Conservation (phyloP, 2,329 filamentous ascomycete genomes). For the Colletotrichum sublineola region DNA sequence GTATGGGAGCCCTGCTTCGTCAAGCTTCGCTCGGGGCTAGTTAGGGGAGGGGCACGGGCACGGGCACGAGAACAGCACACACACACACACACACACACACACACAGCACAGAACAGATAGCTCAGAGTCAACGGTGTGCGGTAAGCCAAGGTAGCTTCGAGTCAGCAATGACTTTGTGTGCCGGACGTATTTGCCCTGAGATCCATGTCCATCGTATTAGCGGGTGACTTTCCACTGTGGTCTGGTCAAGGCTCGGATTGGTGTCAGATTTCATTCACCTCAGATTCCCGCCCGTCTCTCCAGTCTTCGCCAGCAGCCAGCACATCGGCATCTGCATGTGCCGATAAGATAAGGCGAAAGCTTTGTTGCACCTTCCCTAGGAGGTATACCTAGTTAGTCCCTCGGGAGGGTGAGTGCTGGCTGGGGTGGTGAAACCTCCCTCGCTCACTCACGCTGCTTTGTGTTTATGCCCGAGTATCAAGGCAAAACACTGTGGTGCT, state of each 20-base stretch:
- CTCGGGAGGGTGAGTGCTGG: conserved; percentile 7
- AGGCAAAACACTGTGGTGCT: not conserved
- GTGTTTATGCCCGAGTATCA: conserved; percentile 22
- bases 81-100: not conserved
- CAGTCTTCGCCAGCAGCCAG: not conserved
- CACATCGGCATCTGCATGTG: not conserved
- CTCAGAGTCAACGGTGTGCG: not conserved
- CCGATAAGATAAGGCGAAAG: conserved; percentile 16
- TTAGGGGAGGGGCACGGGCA: conserved; percentile 45
- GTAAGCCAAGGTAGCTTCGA: conserved; percentile 10
- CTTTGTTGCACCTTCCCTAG: not conserved
- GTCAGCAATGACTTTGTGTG: conserved; percentile 32
- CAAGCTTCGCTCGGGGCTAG: conserved; percentile 41
- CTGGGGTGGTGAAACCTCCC: conserved; percentile 7
- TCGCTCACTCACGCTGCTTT: not conserved
- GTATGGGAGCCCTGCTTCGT: conserved; percentile 42
- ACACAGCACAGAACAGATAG: no score
- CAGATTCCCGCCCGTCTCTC: conserved; percentile 6
- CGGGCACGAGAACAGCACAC: conserved; percentile 25
- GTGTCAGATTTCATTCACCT: conserved; percentile 29
- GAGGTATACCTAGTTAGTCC: not conserved
- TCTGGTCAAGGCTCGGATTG: conserved; percentile 26
- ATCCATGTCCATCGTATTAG: conserved; percentile 41
- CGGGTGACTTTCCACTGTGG: conserved; percentile 20
- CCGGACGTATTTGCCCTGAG: conserved; percentile 37